Conservation (phyloP, 345 rosid genomes). For the Psidium friedrichsthalianum region DNA sequence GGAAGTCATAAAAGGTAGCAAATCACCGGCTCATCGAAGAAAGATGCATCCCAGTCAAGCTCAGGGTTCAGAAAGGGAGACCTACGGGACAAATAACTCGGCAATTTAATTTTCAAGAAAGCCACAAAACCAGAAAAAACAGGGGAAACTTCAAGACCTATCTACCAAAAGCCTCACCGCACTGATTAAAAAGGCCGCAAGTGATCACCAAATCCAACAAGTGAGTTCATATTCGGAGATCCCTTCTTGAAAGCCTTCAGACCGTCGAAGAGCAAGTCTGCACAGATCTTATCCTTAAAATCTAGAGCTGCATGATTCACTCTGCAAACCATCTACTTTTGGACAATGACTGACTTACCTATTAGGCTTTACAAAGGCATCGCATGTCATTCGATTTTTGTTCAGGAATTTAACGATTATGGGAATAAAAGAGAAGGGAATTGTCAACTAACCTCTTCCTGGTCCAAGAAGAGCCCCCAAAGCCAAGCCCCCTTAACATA, state of each 20-base stretch:
- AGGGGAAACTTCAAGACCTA: not conserved
- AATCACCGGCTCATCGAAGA: slow-evolving; percentile 97
- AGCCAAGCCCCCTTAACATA: slow-evolving; percentile 76
- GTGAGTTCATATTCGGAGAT: slow-evolving; percentile 95
- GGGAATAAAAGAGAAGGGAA: not conserved
- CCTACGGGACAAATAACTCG: slow-evolving; percentile 16
- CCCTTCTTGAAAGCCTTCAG: slow-evolving; percentile 67
- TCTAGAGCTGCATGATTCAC: not conserved
- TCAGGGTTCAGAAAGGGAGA: slow-evolving; percentile 78
- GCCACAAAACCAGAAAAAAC: not conserved
- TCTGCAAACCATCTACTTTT: not conserved
- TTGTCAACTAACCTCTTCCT: slow-evolving; percentile 62
- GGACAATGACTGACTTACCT: not conserved
- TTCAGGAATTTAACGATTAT: not conserved
- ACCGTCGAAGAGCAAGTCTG: slow-evolving; percentile 81
- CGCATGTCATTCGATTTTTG: not conserved
- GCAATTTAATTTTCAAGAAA: slow-evolving; percentile 1
- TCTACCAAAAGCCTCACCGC: slow-evolving; percentile 32
- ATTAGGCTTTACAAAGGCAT: not conserved
- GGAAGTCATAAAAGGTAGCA: slow-evolving; percentile 24
- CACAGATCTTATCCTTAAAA: slow-evolving; percentile 2
- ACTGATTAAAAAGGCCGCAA: slow-evolving; percentile 79
- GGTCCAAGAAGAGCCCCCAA: slow-evolving; percentile 82
- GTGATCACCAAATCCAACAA: slow-evolving; percentile 84
- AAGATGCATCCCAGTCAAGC: slow-evolving; percentile 85